Conservation (phyloP, 2,329 filamentous ascomycete species). For the Fusarium piperis region DNA sequence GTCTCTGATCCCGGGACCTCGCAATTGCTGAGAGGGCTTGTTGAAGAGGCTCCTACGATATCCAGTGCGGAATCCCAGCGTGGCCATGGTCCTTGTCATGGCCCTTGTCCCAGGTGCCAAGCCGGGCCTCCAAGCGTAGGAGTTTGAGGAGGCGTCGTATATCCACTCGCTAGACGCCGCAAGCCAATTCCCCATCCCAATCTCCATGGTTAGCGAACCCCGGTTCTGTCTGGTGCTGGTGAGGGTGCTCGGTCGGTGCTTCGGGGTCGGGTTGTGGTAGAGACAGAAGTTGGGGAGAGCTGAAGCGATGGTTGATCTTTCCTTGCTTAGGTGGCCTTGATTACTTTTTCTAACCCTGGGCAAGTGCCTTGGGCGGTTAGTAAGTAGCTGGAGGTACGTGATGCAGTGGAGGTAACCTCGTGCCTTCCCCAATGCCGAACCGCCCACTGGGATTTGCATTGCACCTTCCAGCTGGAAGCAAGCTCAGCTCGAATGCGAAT, state of each 20-base stretch:
- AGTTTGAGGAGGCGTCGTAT: slow-evolving; percentile 8
- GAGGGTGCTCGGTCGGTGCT: slow-evolving; percentile 6
- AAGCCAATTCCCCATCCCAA: slow-evolving; percentile 35
- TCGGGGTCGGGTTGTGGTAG: not conserved
- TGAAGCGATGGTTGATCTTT: slow-evolving; percentile 26
- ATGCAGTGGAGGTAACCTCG: not conserved
- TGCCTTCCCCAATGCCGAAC: slow-evolving; percentile 7
- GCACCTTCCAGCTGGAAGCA: slow-evolving; percentile 1
- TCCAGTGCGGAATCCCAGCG: not conserved
- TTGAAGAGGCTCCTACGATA: not conserved
- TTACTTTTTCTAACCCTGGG: not conserved
- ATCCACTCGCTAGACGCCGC: slow-evolving; percentile 27
- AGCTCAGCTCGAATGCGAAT: slow-evolving; percentile 14
- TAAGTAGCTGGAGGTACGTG: not conserved
- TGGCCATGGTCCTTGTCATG: slow-evolving; percentile 12
- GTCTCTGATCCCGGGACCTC: not conserved
- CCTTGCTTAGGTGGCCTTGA: not conserved
- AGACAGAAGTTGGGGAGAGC: not conserved
- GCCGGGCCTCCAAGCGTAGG: slow-evolving; percentile 15
- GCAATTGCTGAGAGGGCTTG: not conserved
- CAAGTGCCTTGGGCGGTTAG: not conserved
- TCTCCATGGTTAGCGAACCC: slow-evolving; percentile 28
- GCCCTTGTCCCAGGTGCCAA: slow-evolving; percentile 13
- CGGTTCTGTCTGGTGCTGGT: not conserved
- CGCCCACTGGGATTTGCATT: not conserved